Percentiles rank a stretch among this genome's conserved stretches.
Evolutionary conservation across 108 stramenopile species (phyloP).

Genomic region (Cyclotella baltica): DNA sequence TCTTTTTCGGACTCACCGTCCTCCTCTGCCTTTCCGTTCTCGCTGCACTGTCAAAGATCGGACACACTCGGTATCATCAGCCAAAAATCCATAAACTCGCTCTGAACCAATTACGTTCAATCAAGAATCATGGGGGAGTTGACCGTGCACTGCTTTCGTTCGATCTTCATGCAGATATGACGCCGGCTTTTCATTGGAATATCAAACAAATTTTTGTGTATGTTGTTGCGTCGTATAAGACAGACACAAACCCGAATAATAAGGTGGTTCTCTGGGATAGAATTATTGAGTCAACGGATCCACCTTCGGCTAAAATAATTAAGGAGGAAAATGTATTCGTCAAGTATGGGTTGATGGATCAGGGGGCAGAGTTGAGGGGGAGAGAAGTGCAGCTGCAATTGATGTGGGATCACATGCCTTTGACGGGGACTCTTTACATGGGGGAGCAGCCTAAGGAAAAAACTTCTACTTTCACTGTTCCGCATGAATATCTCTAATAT

Average conservation of each 20-base stretch:
- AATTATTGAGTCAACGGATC: conserved; percentile 86
- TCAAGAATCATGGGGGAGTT: conserved; percentile 92
- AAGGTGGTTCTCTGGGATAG: conserved; percentile 97
- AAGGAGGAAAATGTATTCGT: conserved; percentile 89
- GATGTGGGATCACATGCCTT: conserved; percentile 99
- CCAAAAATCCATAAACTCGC: conserved; percentile 77
- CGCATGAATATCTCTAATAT: conserved; percentile 68
- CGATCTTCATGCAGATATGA: conserved; percentile 93
- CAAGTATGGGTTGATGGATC: conserved; percentile 97
- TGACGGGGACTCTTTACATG: conserved; percentile 89
- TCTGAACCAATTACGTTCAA: conserved; percentile 76
- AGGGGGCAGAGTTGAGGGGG: conserved; percentile 91
- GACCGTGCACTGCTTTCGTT: conserved; percentile 94
- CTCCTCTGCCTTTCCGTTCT: conserved; percentile 89
- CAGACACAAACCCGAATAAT: conserved; percentile 80
- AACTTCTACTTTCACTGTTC: conserved; percentile 71
- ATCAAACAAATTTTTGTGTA: conserved; percentile 96
- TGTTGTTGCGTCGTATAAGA: conserved; percentile 91
- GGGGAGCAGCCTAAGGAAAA: conserved; percentile 68
- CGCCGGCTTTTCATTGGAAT: conserved; percentile 99
- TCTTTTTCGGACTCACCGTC: conserved; percentile 98
- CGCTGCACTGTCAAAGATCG: conserved; percentile 85
- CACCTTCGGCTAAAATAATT: conserved; percentile 69
- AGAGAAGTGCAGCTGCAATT: conserved; percentile 88
- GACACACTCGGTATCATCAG: conserved; percentile 62